Percentiles rank a stretch among this genome's conserved stretches.
Conservation (phyloP, 129 eudicot species). For the Flaveria trinervia region DNA sequence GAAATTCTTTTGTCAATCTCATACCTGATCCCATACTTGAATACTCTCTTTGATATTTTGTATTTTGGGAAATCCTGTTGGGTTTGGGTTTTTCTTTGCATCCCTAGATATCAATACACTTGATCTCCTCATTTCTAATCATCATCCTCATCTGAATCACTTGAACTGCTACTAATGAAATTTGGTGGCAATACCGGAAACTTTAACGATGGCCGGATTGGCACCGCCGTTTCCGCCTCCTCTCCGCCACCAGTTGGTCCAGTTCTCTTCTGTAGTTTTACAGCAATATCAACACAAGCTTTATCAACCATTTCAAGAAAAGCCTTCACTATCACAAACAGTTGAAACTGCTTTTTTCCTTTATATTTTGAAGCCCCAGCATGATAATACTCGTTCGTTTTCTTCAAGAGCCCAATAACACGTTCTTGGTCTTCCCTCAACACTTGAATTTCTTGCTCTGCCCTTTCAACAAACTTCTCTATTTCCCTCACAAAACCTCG, state of each 20-base stretch:
- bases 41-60: too few relatives aligned
- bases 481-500: constrained; percentile 59
- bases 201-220: constrained; percentile 49
- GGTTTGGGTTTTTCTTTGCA: too few relatives aligned
- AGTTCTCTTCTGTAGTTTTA: constrained; percentile 77
- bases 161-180: constrained; percentile 62
- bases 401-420: constrained; percentile 67
- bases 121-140: constrained; percentile 24
- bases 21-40: too few relatives aligned
- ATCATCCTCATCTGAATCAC: constrained; percentile 54
- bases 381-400: constrained; percentile 76
- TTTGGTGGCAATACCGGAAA: constrained; percentile 72
- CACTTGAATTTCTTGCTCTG: constrained; percentile 52
- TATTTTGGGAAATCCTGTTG: too few relatives aligned
- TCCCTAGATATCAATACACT: constrained; percentile 24
- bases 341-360: constrained; percentile 58
- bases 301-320: constrained; percentile 84
- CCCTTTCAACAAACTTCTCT: constrained; percentile 59
- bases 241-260: constrained; percentile 22
- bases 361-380: constrained; percentile 68
- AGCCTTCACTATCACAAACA: constrained; percentile 72
- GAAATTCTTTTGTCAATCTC: too few relatives aligned
- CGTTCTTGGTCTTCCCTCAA: constrained; percentile 61
- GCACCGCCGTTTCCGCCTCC: constrained; percentile 25
- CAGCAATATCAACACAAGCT: constrained; percentile 81